Percentiles rank a stretch among this genome's conserved stretches.
Evolutionary conservation across 331 rosid species (phyloP).

Genomic region (Malus hybrid): DNA sequence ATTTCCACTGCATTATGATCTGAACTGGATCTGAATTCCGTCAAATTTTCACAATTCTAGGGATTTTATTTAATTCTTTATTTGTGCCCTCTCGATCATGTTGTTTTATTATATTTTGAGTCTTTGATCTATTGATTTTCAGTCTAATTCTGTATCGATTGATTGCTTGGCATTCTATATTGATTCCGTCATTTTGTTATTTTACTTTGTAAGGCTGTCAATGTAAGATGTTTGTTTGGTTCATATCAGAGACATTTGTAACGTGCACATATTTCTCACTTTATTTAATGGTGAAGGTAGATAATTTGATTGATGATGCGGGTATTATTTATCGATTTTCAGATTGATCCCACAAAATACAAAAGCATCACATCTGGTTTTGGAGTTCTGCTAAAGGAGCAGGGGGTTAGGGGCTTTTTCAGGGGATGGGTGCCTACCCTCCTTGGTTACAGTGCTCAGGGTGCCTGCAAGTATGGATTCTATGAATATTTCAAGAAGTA

Average conservation of each 20-base stretch:
- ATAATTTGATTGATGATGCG: neutral
- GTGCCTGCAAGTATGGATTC: conserved; percentile 94
- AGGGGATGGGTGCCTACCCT: conserved; percentile 97
- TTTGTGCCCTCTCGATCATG: neutral
- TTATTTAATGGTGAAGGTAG: neutral
- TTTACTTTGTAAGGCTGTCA: neutral
- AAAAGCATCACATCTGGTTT: conserved; percentile 80
- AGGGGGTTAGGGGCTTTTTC: conserved; percentile 77
- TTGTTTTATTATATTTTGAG: neutral
- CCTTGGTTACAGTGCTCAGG: conserved; percentile 97
- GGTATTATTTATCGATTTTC: conserved; percentile 5
- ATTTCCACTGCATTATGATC: neutral
- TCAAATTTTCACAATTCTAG: neutral
- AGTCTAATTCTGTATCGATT: neutral
- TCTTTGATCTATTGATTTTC: neutral
- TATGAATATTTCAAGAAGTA: conserved; percentile 96
- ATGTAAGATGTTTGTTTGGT: neutral
- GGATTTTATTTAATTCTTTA: neutral
- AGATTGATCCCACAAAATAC: conserved; percentile 92
- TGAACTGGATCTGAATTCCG: neutral
- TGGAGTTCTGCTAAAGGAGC: conserved; percentile 85
- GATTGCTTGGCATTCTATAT: neutral
- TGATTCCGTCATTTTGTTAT: neutral
- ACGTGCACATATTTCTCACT: neutral
- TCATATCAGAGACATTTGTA: neutral